Percentiles rank a stretch among this genome's conserved stretches.
These are phyloP conservation scores for Alternaria sp. DNA, from an alignment of 2,329 filamentous ascomycete species.

Conservation along the genomic window DNA sequence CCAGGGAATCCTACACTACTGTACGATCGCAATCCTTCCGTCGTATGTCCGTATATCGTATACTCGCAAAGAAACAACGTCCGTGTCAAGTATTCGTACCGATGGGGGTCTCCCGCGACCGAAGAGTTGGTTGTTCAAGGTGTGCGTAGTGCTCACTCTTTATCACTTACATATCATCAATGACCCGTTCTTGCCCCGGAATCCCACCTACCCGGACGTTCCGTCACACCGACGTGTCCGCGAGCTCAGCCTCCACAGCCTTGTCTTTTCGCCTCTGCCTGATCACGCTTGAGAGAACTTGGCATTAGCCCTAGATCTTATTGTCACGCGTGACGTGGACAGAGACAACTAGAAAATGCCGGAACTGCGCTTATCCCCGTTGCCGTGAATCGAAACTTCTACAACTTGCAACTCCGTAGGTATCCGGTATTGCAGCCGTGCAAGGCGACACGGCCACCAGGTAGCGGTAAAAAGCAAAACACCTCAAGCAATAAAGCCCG, in stretches of 20 bases:
- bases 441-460: neutral
- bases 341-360: neutral
- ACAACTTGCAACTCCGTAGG: neutral
- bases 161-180: neutral
- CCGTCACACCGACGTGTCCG: conserved; percentile 17
- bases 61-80: neutral
- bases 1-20: neutral
- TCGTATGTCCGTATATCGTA: neutral
- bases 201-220: conserved; percentile 8
- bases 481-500: neutral
- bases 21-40: neutral
- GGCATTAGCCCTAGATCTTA: neutral
- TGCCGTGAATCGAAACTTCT: neutral
- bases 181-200: conserved; percentile 6
- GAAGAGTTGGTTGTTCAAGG: neutral
- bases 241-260: conserved; percentile 30
- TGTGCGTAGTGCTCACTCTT: conserved; percentile 5
- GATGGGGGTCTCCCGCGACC: neutral
- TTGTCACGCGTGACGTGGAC: neutral
- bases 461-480: neutral
- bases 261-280: conserved; percentile 12
- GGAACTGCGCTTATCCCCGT: neutral
- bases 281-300: neutral
- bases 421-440: neutral
- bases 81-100: neutral